Evolutionary conservation across 257 asterid species (phyloP).

Genomic region (Capsicum chinense): DNA sequence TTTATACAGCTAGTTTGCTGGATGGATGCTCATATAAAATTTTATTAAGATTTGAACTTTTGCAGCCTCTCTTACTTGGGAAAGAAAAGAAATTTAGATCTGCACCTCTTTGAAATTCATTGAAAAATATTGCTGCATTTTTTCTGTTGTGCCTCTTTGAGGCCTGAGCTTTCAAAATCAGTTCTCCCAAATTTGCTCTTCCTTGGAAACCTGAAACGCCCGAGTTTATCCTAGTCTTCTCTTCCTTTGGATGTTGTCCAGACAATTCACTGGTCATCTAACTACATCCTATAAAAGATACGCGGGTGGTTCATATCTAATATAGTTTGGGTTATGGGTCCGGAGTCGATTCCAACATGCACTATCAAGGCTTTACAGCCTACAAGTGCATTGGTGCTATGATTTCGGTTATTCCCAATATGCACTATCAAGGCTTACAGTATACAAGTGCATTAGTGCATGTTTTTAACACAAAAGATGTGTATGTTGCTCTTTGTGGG

Average conservation of each 20-base stretch:
- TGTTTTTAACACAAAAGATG: neutral
- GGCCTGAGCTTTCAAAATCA: neutral
- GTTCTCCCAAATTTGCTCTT: neutral
- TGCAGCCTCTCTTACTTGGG: neutral
- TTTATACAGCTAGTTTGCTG: slow-evolving; percentile 18
- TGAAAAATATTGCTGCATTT: neutral
- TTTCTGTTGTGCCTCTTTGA: neutral
- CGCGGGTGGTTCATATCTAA: neutral
- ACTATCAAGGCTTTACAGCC: neutral
- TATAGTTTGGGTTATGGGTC: neutral
- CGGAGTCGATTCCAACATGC: neutral
- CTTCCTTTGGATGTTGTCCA: neutral
- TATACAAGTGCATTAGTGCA: neutral
- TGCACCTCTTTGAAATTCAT: neutral
- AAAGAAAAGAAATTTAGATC: slow-evolving; percentile 7
- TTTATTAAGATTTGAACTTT: neutral
- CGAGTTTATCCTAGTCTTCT: neutral
- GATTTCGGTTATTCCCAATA: neutral
- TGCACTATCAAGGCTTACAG: neutral
- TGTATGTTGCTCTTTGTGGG: neutral
- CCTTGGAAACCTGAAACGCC: neutral
- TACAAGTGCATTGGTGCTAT: neutral
- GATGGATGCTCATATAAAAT: slow-evolving; percentile 22
- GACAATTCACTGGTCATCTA: neutral
- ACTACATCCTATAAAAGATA: neutral